Evolutionary conservation across 2,329 filamentous ascomycete species (phyloP), one percentile per base, ranked within the genome.

Genomic region (Chrysoporthe deuterocubensis): DNA sequence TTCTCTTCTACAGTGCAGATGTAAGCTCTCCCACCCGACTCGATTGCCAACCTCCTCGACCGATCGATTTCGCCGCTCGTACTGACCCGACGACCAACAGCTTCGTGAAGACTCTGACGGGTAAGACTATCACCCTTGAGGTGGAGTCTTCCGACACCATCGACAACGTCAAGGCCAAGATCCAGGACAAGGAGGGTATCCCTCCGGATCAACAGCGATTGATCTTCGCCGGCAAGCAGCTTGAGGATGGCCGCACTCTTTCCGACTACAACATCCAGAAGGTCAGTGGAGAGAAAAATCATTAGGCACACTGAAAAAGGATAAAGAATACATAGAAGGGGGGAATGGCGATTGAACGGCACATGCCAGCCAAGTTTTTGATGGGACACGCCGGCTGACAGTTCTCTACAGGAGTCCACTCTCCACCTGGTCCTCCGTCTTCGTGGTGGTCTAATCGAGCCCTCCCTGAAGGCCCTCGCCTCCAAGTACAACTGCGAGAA

Each of bases 401-500:
- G 67, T 66, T 71, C 69, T 69, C 66, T 73, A 74, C 76, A 96
- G 93, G 95, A 98, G 89, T 97, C 95, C 68, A 98, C 95, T 75
- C 94, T 98, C 78, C 95, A 98, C 87, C 85, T 98, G 80, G 95
- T 98, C 81, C 94, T 98, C 84, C 94, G 95, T 87, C 94, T 98
- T 78, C 94, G 95, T 89, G 95, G 95, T 89, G 95, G 95, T 89
- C 95, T 98, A 88, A 97, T 97, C 80, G 95, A 98, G 90, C 96
- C 96, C 78, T 97, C 94, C 79, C 91, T 98, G 79, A 98, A 98
- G 91, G 95, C 93, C 76, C 91, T 98, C 74, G 95, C 95, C 81
- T 94, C 91, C 88, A 97, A 97, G 90, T 98, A 96, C 90, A 98
- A 99, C 92, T 98, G 95, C 92, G 96, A 98, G 77, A 97, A 97